A percentile compares a stretch with the other conserved stretches of the same genome.
phyloP scores from a whole-genome alignment of 768 basidiomycete species.

The Macrocybe gigantea region DNA sequence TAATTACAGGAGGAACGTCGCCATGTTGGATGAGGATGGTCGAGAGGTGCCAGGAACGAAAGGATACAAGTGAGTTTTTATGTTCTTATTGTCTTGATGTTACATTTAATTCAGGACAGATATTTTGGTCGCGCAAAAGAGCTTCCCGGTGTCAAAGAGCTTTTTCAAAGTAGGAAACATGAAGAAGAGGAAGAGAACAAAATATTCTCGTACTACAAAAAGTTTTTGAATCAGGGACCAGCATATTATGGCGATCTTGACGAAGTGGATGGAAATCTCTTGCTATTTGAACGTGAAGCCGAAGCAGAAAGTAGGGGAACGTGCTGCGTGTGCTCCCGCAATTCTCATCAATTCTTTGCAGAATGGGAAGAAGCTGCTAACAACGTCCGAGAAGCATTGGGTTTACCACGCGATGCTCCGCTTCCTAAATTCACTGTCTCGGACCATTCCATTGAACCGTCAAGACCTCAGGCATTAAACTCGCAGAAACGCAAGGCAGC shows the following conservation, averaged over 20 bases:
- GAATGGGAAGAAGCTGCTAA: constrained; percentile 63
- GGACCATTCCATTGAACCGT: background rate
- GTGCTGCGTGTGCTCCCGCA: constrained; percentile 1
- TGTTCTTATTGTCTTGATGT: background rate
- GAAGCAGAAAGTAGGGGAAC: constrained; percentile 64
- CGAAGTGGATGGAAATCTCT: constrained; percentile 62
- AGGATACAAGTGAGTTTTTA: constrained; percentile 81
- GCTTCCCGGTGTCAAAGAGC: constrained; percentile 88
- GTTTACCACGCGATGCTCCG: constrained; percentile 44
- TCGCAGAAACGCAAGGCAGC: constrained; percentile 51
- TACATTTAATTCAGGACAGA: constrained; percentile 29
- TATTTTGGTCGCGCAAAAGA: constrained; percentile 98
- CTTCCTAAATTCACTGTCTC: constrained; percentile 47
- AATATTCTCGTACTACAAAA: constrained; percentile 71
- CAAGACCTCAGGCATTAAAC: background rate
- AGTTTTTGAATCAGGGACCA: constrained; percentile 83
- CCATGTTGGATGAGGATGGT: constrained; percentile 92
- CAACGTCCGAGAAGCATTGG: constrained; percentile 48
- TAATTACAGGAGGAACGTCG: constrained; percentile 90
- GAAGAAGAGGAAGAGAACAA: constrained; percentile 89
- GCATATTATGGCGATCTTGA: constrained; percentile 91
- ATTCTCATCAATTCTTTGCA: constrained; percentile 16
- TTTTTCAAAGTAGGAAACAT: constrained; percentile 83
- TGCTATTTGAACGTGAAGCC: constrained; percentile 64
- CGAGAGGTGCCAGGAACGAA: constrained; percentile 95